Evolutionary conservation across 1,284 basidiomycete species (phyloP), one percentile per base, ranked within the genome.

Genomic region (Trametes polyzona): DNA sequence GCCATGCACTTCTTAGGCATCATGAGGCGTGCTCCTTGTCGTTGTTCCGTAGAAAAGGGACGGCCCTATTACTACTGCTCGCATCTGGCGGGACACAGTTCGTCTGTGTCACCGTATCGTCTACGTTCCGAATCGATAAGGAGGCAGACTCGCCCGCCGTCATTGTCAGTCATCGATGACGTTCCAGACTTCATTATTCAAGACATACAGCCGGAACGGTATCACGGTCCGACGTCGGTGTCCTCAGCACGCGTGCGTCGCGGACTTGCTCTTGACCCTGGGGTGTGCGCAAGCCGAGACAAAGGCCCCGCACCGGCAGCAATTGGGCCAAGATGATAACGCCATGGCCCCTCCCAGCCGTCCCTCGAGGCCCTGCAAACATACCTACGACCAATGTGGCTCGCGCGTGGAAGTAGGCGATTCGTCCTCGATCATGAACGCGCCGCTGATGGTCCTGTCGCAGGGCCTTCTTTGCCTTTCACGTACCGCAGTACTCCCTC

Each of bases 91-190:
- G 16, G 35, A 3, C 16, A 8, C 16, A n/a, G 35, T 17, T 36
- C 35, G 35, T 19, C 41, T 17, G n/a, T 24, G 16, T n/a, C 19
- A 26, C 21, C n/a, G 17, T 37, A 16, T 32, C 16, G 4, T 39
- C 33, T 35, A 12, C 17, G 9, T 4, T 23, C 17, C 24, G 14
- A 29, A 59, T 55, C 58, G 58, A 59, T 59, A 59, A 55, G 46
- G 29, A 19, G 5, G n/a, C 24, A 27, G 43, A 43, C 39, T n/a
- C 23, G 10, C 14, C 23, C 17, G 16, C 33, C 27, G 35, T n/a
- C 39, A 21, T 12, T 42, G 30, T 12, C 24, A 51, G 27, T 32
- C 58, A 59, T 59, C 58, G 53, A 59, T 59, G 58, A 55, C 53
- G 49, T 27, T 24, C 21, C 27, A 29, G 33, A 32, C 14, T 17